Base-by-base conservation (phyloP, 495 filamentous ascomycete genomes). In the Choiromyces venosus region DNA sequence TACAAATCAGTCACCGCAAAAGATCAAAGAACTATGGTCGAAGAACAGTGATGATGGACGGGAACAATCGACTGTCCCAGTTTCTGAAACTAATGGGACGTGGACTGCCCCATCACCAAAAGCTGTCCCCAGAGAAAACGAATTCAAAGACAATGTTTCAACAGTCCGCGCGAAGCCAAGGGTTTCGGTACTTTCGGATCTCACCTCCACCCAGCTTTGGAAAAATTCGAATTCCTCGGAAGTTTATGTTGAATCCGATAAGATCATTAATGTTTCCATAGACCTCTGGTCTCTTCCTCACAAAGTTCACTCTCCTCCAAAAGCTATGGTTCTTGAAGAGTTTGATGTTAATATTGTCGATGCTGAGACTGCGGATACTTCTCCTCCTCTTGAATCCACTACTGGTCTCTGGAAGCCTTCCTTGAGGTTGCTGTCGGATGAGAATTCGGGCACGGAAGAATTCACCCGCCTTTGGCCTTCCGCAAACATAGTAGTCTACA, bases 181-280 rank as follows among this genome's bases (percentile, higher is more conserved):
- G 40, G 42, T 36, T 18, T 35, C 73, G 37, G 44, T 19, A 16
- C 46, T 76, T 21, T 14, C 73, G 14, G 21, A 4, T 21, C 36
- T 76, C 21, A 67, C 66, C 25, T 76, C 75, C 25, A 37, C 36
- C 12, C 37, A 10, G 10, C 68, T 76, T 16, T 76, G 75, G 75
- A 37, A 21, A 38, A 67, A 12, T 14, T 25, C 0, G 4, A 44
- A 71, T 33, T 14, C 35, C 19, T 2, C n/a, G 16, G 67, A n/a
- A n/a, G 42, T 46, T 46, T 21, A 46, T 21, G 42, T 46, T 46
- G 19, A n/a, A 61, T 5, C n/a, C 52, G 52, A 29, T 61, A 12
- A 61, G n/a, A 61, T 29, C n/a, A 9, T 3, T 12, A 61, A 33
- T 61, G 52, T 33, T 25, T 61, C 52, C n/a, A 25, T 52, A 52